Base-by-base conservation (phyloP, 169 alveolate genomes). In the Eimeria necatrix region DNA sequence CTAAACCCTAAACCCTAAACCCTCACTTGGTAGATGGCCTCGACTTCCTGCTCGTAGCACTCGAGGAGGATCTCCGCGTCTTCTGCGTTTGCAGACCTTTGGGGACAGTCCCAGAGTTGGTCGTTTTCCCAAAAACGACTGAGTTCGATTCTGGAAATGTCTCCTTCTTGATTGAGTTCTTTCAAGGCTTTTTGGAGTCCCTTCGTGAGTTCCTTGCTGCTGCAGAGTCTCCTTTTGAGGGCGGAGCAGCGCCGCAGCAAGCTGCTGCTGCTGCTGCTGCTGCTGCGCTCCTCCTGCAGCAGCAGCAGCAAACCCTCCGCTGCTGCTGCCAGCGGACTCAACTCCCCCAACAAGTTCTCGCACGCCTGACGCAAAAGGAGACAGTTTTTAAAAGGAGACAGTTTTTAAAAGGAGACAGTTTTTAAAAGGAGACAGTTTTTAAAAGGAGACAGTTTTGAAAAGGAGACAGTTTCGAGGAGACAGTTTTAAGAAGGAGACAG, bases 21-120 rank as follows among this genome's bases (percentile, higher is more conserved):
- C 20, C 96, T 96, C 22, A 96, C 95, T 71, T 95, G 95, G 49
- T 96, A 76, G 64, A 97, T 87, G n/a, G 97, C 97, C 68, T 97
- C 97, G 48, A 97, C 96, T 94, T 97, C 98, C 80, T 97, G 98
- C 61, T 96, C 96, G 73, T 97, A 97, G 88, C 97, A 96, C 81
- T 97, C 98, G 18, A 97, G 68, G 32, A 97, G 78, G 93, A 97
- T 96, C 93, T 97, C 98, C 9, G 96, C 96, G 59, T 97, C 97
- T 64, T 96, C 96, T 68, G 94, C 95, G 56, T 96, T 85, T 86
- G 97, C 95, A 59, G 94, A 94, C 41, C 93, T 95, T 24, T 95
- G 93, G 60, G 97, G 96, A 78, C 87, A 73, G 71, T 91, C 97
- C 98, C 98, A 97, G 52, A 94, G 94, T 32, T 95, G 96, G 49